Conservation (phyloP, 805 yeast genomes). For the Hanseniaspora guilliermondii region DNA sequence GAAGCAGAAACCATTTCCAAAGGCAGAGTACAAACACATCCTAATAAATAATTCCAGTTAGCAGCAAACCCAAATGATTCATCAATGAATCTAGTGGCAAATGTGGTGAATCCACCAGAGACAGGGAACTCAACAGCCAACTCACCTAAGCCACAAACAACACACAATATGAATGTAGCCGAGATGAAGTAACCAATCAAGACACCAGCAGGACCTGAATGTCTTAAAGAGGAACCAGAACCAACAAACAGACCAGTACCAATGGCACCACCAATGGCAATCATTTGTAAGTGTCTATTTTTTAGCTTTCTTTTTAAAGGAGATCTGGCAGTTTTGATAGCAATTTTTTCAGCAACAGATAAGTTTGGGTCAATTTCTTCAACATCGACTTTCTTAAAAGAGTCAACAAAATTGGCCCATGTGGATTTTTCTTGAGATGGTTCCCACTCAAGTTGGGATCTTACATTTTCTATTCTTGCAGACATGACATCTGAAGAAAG, state of each 20-base stretch:
- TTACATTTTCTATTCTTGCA: constrained; percentile 2
- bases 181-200: constrained; percentile 42
- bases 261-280: constrained; percentile 59
- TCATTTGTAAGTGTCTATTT: constrained; percentile 47
- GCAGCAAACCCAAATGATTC: constrained; percentile 51
- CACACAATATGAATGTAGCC: constrained; percentile 44
- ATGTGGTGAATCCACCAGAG: constrained; percentile 53
- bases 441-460: not conserved
- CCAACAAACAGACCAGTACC: constrained; percentile 71
- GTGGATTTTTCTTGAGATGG: constrained; percentile 16
- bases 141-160: constrained; percentile 52
- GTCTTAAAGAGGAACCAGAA: constrained; percentile 46
- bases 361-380: constrained; percentile 30
- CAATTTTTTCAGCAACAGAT: constrained; percentile 36
- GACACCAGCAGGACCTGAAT: constrained; percentile 63
- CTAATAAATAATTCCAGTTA: constrained; percentile 45
- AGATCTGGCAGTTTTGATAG: constrained; percentile 36
- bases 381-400: constrained; percentile 33
- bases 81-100: constrained; percentile 46
- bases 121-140: constrained; percentile 49
- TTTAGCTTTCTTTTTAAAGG: constrained; percentile 46
- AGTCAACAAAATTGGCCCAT: constrained; percentile 37
- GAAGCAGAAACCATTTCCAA: constrained; percentile 43
- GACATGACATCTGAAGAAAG: constrained; percentile 11
- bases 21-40: constrained; percentile 41